Evolutionary conservation across 2,329 filamentous ascomycete genomes (phyloP).

Genomic region (Trichophyton verrucosum): DNA sequence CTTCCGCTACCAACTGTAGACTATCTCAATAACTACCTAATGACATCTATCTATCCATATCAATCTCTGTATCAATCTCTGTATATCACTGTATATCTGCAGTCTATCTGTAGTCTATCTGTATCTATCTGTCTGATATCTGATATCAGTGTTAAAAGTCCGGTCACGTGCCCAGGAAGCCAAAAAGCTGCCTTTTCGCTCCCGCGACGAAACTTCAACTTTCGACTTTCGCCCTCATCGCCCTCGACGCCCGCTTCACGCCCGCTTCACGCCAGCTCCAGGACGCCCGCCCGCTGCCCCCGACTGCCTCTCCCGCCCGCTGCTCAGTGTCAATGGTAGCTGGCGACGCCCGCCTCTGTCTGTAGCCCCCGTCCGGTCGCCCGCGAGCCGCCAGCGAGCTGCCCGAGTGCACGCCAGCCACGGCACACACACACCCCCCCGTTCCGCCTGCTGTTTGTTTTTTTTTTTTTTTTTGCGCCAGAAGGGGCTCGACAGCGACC

Average conservation of each 20-base stretch:
- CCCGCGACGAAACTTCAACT: not conserved
- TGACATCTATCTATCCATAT: not conserved
- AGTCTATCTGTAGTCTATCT: too few relatives aligned
- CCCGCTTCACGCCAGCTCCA: not conserved
- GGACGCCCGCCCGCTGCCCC: not conserved
- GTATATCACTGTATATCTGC: too few relatives aligned
- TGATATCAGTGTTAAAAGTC: too few relatives aligned
- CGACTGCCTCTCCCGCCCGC: too few relatives aligned
- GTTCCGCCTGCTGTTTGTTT: not conserved
- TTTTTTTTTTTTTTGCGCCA: not conserved
- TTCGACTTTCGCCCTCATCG: not conserved
- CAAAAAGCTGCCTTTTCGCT: not conserved
- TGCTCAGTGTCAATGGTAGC: not conserved
- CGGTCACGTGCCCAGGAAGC: not conserved
- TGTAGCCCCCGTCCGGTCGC: not conserved
- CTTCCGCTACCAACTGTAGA: conserved; percentile 34
- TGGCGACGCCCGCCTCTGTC: not conserved
- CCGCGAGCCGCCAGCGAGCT: not conserved
- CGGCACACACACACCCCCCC: too few relatives aligned
- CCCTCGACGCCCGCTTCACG: not conserved
- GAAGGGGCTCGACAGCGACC: not conserved
- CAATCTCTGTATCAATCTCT: not conserved
- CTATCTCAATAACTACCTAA: not conserved
- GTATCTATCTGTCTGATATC: too few relatives aligned
- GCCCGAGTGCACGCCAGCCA: too few relatives aligned